These are phyloP conservation scores for Oryza punctata DNA, from an alignment of 176 grass and related monocot species.

Conservation along the genomic window DNA sequence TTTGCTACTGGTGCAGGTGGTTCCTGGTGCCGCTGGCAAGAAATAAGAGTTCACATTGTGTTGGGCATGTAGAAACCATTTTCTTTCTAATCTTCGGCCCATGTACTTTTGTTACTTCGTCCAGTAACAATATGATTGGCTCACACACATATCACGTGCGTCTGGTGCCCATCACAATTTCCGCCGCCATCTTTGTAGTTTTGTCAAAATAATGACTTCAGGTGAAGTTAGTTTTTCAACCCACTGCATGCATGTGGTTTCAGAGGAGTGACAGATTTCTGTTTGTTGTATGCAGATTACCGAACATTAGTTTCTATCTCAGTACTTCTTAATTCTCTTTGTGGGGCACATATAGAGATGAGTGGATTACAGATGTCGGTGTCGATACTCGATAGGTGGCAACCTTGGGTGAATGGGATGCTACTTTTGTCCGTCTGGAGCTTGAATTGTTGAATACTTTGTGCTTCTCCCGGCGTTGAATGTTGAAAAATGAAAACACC, in stretches of 20 bases:
- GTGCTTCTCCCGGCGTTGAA: neutral
- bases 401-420: neutral
- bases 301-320: neutral
- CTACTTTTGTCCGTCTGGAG: conserved; percentile 5
- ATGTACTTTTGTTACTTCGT: neutral
- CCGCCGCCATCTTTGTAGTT: neutral
- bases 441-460: conserved; percentile 23
- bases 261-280: neutral
- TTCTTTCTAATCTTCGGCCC: neutral
- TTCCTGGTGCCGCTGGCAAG: conserved; percentile 49
- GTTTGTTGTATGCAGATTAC: neutral
- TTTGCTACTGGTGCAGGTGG: conserved; percentile 47
- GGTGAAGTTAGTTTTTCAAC: neutral
- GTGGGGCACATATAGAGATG: neutral
- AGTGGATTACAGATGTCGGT: neutral
- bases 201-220: conserved; percentile 25
- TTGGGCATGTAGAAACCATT: neutral
- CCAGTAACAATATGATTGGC: conserved; percentile 1
- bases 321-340: neutral
- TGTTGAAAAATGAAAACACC: neutral
- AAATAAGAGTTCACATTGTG: conserved; percentile 22
- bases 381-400: neutral
- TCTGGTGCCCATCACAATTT: conserved; percentile 20
- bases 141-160: neutral
- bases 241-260: neutral